Base-by-base conservation (phyloP, 495 filamentous ascomycete species). In the Articulospora tetracladia region DNA sequence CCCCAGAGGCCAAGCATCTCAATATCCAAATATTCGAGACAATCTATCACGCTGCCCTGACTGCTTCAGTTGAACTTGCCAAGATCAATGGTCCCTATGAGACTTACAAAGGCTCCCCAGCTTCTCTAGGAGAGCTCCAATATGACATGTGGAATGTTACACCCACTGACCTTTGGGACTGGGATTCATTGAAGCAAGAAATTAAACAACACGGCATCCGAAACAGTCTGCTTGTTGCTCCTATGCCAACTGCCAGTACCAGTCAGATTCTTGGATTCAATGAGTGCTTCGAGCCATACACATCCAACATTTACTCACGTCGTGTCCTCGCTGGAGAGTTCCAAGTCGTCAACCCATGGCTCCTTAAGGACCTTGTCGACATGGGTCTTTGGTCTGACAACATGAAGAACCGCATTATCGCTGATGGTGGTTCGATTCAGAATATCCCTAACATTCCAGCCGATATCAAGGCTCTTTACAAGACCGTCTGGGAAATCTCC, bases 341-440 rank as follows among this genome's bases (percentile, higher is more conserved):
- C 86, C 94, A 98, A 76, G 91, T 98, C 53, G 94, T 98, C 74
- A 98, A 98, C 81, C 94, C 94, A 26, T 98, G 95, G 95, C 78
- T 98, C 51, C 85, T 98, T 56, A 97, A 97, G 81, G 94, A 98
- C 68, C 85, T 98, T 17, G 94, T 98, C 59, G 94, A 98, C 67
- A 88, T 97, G 79, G 94, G 94, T 62, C 82, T 98, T 28, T 98
- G 94, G 94, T 97, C 93, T 34, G 94, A 98, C 76, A 92, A 92
- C 81, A 98, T 98, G 94, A 98, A 98, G 84, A 98, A 98, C 79
- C 91, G 94, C 65, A 98, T 98, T 80, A 98, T 98, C 68, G 88
- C 94, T 61, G 93, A 94, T 51, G 92, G 91, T 63, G 94, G 94
- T 53, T 96, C 92, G 8, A 92, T 98, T 62, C 94, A 98, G 76